phyloP scores from a whole-genome alignment of 2,329 filamentous ascomycete species.

The Neofusicoccum laricinum region DNA sequence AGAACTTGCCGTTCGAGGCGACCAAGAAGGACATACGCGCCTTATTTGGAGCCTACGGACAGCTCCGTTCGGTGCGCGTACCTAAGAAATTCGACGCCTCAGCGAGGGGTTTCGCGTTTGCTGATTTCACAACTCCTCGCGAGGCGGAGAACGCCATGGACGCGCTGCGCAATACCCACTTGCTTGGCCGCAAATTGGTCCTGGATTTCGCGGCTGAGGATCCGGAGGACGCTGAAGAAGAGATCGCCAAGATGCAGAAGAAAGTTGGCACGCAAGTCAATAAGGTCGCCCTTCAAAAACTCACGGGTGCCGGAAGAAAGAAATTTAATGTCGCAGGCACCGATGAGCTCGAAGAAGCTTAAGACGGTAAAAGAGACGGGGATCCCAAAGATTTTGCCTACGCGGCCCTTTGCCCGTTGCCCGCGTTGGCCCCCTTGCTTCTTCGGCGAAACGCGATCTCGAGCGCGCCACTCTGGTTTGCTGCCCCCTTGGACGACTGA shows the following conservation, averaged over 20 bases:
- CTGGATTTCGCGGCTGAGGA: slow-evolving; percentile 90
- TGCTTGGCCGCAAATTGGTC: slow-evolving; percentile 84
- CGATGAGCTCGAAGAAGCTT: slow-evolving; percentile 53
- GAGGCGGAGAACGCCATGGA: slow-evolving; percentile 91
- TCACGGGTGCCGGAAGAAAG: slow-evolving; percentile 78
- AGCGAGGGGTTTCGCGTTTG: slow-evolving; percentile 92
- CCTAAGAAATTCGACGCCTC: slow-evolving; percentile 91
- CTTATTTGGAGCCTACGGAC: slow-evolving; percentile 85
- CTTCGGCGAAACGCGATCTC: slow-evolving; percentile 17
- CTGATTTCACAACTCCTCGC: slow-evolving; percentile 85
- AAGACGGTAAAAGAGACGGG: slow-evolving; percentile 20
- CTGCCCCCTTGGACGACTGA: slow-evolving; percentile 14
- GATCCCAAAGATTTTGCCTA: slow-evolving; percentile 6
- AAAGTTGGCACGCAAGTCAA: slow-evolving; percentile 89
- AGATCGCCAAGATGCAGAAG: slow-evolving; percentile 95
- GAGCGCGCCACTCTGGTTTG: slow-evolving; percentile 17
- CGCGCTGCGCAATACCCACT: slow-evolving; percentile 86
- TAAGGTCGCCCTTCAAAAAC: slow-evolving; percentile 84
- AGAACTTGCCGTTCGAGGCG: slow-evolving; percentile 95
- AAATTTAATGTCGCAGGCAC: slow-evolving; percentile 79
- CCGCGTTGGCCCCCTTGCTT: slow-evolving; percentile 15
- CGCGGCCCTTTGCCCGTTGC: slow-evolving; percentile 11
- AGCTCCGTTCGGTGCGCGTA: slow-evolving; percentile 86
- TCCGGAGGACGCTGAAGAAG: slow-evolving; percentile 85
- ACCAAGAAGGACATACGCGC: slow-evolving; percentile 87